phyloP scores from a whole-genome alignment of 129 eudicot species.

The Artemisia argyi region DNA sequence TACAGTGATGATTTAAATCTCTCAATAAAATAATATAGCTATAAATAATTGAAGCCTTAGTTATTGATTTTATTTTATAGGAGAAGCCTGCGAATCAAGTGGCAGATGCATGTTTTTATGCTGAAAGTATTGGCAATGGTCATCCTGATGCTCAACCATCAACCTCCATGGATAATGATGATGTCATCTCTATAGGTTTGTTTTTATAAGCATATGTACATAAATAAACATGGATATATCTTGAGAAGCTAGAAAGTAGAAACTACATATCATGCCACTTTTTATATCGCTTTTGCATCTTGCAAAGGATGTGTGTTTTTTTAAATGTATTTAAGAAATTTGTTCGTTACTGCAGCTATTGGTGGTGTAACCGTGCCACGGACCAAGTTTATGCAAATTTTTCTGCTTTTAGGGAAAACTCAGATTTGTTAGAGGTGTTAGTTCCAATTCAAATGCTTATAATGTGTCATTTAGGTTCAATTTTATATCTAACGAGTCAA shows the following conservation, averaged over 20 bases:
- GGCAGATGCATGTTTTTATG: conserved; percentile 47
- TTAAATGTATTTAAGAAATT: background rate
- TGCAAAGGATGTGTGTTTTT: background rate
- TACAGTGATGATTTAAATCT: too few species aligned
- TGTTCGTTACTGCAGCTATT: conserved; percentile 43
- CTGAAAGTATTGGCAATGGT: conserved; percentile 42
- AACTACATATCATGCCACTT: background rate
- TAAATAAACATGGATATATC: conserved; percentile 1
- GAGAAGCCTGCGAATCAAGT: conserved; percentile 53
- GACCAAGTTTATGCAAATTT: conserved; percentile 56
- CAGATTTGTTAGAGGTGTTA: background rate
- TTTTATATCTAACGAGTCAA: background rate
- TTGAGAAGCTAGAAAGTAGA: background rate
- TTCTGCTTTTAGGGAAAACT: conserved; percentile 42
- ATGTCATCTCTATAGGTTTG: conserved; percentile 66
- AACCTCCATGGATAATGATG: conserved; percentile 55
- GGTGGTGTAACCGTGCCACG: conserved; percentile 55
- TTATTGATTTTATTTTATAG: conserved; percentile 27
- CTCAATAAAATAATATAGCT: too few species aligned
- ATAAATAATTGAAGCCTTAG: background rate
- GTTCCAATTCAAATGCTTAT: background rate
- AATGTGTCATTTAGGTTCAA: background rate
- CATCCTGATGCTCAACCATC: conserved; percentile 49
- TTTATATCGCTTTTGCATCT: background rate
- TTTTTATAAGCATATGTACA: background rate